Conservation (phyloP, 2,329 filamentous ascomycete species). For the Paraphoma chrysanthemicola region DNA sequence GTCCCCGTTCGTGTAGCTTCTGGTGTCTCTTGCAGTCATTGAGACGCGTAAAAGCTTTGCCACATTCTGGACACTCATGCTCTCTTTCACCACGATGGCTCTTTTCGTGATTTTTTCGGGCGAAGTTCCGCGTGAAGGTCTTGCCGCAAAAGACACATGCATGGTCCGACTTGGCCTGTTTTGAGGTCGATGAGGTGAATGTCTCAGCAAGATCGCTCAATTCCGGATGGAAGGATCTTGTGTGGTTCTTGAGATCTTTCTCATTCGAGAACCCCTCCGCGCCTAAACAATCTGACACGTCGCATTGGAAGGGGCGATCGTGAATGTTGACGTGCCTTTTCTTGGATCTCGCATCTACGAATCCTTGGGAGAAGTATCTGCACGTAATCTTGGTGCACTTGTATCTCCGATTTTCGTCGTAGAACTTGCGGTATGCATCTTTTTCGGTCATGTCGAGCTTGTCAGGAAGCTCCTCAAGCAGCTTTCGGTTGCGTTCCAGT, state of each 20-base stretch:
- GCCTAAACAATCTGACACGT: slow-evolving; percentile 42
- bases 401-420: slow-evolving; percentile 48
- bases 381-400: slow-evolving; percentile 54
- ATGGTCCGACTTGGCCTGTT: slow-evolving; percentile 27
- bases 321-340: slow-evolving; percentile 51
- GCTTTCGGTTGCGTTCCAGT: slow-evolving; percentile 36
- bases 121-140: slow-evolving; percentile 49
- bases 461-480: slow-evolving; percentile 35
- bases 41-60: slow-evolving; percentile 31
- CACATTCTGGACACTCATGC: slow-evolving; percentile 32
- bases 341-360: slow-evolving; percentile 34
- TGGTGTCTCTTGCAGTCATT: slow-evolving; percentile 33
- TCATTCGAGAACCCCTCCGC: slow-evolving; percentile 50
- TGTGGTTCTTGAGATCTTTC: slow-evolving; percentile 47
- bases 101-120: slow-evolving; percentile 44
- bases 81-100: slow-evolving; percentile 44
- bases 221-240: slow-evolving; percentile 33
- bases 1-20: slow-evolving; percentile 31
- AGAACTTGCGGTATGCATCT: slow-evolving; percentile 31
- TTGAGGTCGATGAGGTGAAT: slow-evolving; percentile 20
- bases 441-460: slow-evolving; percentile 10
- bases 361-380: slow-evolving; percentile 54
- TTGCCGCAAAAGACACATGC: slow-evolving; percentile 47
- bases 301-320: slow-evolving; percentile 51
- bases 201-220: slow-evolving; percentile 26